Evolutionary conservation across 2,329 filamentous ascomycete genomes (phyloP).

Genomic region (Penicillium sp.): DNA sequence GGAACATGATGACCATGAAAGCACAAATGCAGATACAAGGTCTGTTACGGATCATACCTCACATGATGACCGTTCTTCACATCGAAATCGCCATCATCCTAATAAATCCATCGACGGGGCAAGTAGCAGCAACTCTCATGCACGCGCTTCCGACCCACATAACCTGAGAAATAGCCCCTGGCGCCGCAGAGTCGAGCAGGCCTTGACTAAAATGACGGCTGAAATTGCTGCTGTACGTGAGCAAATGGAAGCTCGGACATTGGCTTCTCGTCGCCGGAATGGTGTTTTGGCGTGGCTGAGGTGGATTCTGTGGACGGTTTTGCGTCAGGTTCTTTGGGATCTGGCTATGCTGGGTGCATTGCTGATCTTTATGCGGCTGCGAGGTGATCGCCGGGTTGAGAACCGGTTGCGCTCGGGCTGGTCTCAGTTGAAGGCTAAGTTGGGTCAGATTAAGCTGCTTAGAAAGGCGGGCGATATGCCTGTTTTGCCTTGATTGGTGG

Average conservation of each 20-base stretch:
- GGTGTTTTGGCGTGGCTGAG: conserved; percentile 68
- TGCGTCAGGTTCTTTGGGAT: conserved; percentile 76
- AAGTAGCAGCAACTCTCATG: conserved; percentile 34
- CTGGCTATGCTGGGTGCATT: conserved; percentile 51
- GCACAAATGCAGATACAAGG: conserved; percentile 22
- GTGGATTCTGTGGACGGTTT: conserved; percentile 67
- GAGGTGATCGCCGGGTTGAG: conserved; percentile 45
- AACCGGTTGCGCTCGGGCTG: conserved; percentile 35
- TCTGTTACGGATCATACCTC: conserved; percentile 27
- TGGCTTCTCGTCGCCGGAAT: conserved; percentile 67
- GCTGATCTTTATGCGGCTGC: conserved; percentile 43
- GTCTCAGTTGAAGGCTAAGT: conserved; percentile 34
- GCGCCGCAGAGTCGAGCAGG: conserved; percentile 79
- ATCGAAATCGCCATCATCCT: conserved; percentile 12
- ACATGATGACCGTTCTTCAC: conserved; percentile 15
- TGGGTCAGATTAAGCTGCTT: conserved; percentile 29
- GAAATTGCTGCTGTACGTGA: conserved; percentile 91
- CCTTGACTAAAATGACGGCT: conserved; percentile 83
- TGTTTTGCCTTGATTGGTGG: conserved; percentile 23
- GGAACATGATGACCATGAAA: conserved; percentile 44
- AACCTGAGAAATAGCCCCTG: conserved; percentile 73
- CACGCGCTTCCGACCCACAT: conserved; percentile 84
- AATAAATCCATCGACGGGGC: conserved; percentile 5
- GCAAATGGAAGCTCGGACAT: conserved; percentile 76
- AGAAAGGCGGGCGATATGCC: conserved; percentile 23